Conservation (phyloP, 768 basidiomycete species). For the Mycena metata region DNA sequence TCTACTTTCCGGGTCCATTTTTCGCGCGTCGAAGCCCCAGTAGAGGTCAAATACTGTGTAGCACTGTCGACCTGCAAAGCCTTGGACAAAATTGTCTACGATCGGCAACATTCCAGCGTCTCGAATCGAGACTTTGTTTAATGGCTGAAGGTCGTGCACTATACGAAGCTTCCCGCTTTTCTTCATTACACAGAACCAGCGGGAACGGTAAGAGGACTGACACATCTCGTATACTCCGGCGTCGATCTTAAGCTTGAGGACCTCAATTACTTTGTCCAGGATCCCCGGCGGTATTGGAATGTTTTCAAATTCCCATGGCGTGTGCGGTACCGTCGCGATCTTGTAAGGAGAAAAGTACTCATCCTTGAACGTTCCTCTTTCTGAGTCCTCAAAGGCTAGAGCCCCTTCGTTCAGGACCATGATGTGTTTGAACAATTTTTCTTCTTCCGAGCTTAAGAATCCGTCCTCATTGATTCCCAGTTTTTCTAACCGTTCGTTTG, state of each 20-base stretch:
- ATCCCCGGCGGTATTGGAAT: slow-evolving; percentile 53
- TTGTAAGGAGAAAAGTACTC: too few relatives aligned
- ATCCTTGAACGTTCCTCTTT: slow-evolving; percentile 37
- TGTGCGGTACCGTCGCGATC: too few relatives aligned
- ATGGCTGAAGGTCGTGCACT: slow-evolving; percentile 54
- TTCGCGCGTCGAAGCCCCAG: too few relatives aligned
- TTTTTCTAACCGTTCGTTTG: slow-evolving; percentile 42
- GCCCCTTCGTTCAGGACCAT: slow-evolving; percentile 47
- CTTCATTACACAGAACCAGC: slow-evolving; percentile 57
- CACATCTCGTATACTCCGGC: slow-evolving; percentile 55
- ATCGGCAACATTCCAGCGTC: slow-evolving; percentile 54
- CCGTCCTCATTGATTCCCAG: slow-evolving; percentile 44
- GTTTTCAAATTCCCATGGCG: too few relatives aligned
- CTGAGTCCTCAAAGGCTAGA: slow-evolving; percentile 50
- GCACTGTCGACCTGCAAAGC: too few relatives aligned
- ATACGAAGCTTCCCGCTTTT: slow-evolving; percentile 49
- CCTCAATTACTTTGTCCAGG: slow-evolving; percentile 43
- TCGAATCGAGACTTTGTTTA: slow-evolving; percentile 54
- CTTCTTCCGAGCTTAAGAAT: slow-evolving; percentile 54
- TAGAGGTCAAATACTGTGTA: too few relatives aligned
- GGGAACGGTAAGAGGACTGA: too few relatives aligned
- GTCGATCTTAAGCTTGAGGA: slow-evolving; percentile 49
- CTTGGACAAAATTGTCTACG: too few relatives aligned
- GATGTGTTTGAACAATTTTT: slow-evolving; percentile 50
- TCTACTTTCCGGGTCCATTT: too few relatives aligned